Evolutionary conservation across 2,329 filamentous ascomycete genomes (phyloP), one percentile per base, ranked within the genome.

Genomic region (Thelonectria discophora): DNA sequence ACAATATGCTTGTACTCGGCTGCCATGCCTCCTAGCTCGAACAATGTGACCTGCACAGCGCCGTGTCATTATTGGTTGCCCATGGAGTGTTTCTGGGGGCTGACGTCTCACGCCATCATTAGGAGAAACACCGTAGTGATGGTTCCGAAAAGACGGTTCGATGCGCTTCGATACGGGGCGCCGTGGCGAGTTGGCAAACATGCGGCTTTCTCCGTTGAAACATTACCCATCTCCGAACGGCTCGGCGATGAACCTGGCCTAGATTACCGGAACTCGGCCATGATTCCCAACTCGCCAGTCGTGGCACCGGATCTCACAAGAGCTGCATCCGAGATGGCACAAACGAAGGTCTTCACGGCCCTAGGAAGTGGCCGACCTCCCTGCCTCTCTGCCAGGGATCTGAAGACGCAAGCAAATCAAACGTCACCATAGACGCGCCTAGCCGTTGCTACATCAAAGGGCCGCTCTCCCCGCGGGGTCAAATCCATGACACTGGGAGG

Each of bases 401-500:
- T 15, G 11, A 27, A 13, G 11, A 24, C 10, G 13, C 12, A 15
- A 47, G 9, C 20, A 15, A 37, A 37, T 30, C 43, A 17, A 46
- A 20, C 5, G 21, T 10, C 20, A 15, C 32, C 15, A 55, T 11
- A 18, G 18, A 59, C 49, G 55, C 50, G 12, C 45, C 51, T 50
- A 59, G 30, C 60, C 55, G 55, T 37, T 37, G 15, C 34, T 37
- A 12, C 34, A 37, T 37, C 51, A 45, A 30, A 21, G 50, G 37
- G 30, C 30, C 24, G 39, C 55, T 17, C 27, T 21, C 17, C 27
- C 43, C 45, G 27, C 34, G 21, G 50, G 51, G 60, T 32, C 46
- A 46, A 30, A 34, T 37, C 55, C 55, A 50, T 43, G 55, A 55
- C 55, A 55, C 55, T 48, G 50, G 55, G 51, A 62, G 32, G 20